These are phyloP conservation scores for Fusarium caatingaense DNA, from an alignment of 2,329 filamentous ascomycete species.

Conservation along the genomic window DNA sequence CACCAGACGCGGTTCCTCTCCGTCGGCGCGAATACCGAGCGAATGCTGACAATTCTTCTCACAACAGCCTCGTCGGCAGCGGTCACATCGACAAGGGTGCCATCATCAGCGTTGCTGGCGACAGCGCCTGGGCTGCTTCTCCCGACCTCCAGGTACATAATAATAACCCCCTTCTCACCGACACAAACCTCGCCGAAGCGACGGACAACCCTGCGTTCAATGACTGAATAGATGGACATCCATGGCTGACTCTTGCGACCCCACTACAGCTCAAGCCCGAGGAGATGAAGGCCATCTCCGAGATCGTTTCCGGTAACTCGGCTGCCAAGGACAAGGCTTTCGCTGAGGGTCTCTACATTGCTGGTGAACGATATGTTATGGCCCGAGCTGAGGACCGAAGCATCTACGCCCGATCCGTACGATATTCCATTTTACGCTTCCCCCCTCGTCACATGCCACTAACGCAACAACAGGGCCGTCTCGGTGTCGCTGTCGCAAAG, in stretches of 20 bases:
- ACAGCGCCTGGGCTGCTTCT: conserved; percentile 81
- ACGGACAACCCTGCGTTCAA: not conserved
- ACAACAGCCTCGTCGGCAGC: conserved; percentile 78
- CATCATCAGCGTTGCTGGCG: conserved; percentile 84
- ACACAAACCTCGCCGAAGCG: conserved; percentile 4
- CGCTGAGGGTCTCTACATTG: conserved; percentile 78
- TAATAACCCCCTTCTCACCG: conserved; percentile 32
- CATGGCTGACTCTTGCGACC: conserved; percentile 21
- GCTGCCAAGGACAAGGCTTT: conserved; percentile 73
- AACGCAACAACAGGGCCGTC: conserved; percentile 67
- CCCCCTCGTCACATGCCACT: not conserved
- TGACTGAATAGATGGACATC: not conserved
- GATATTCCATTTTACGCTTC: conserved; percentile 33
- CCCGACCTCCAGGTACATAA: conserved; percentile 81
- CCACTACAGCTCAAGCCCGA: conserved; percentile 53
- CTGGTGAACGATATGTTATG: conserved; percentile 81
- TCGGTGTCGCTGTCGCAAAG: conserved; percentile 85
- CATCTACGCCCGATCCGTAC: conserved; percentile 88
- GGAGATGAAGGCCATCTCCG: conserved; percentile 69
- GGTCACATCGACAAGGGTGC: conserved; percentile 85
- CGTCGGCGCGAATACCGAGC: conserved; percentile 19
- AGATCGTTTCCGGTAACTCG: conserved; percentile 60
- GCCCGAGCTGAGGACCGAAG: conserved; percentile 80
- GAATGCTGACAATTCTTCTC: conserved; percentile 41
- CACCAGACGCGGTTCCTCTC: not conserved